Conservation (phyloP, 2,329 filamentous ascomycete genomes). For the Nigrospora oryzae region DNA sequence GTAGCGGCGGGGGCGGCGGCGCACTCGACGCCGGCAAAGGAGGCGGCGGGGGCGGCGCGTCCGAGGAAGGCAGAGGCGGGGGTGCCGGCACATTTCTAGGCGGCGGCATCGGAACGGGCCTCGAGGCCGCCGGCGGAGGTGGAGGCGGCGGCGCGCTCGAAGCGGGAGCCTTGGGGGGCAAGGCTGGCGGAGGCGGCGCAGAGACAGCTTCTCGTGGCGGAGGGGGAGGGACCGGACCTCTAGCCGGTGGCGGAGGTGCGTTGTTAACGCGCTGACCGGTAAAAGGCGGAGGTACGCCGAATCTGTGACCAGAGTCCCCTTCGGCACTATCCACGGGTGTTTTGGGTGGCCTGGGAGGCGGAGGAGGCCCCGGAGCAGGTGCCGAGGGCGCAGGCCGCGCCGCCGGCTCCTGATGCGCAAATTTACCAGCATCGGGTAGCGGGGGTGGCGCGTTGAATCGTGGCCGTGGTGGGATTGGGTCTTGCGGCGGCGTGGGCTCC, state of each 20-base stretch:
- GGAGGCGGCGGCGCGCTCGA: slow-evolving; percentile 39
- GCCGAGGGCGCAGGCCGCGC: slow-evolving; percentile 31
- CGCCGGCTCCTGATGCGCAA: slow-evolving; percentile 49
- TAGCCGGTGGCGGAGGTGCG: slow-evolving; percentile 65
- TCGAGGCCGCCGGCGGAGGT: slow-evolving; percentile 35
- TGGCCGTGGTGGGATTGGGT: slow-evolving; percentile 60
- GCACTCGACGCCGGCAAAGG: slow-evolving; percentile 6
- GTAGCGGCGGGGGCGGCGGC: slow-evolving; percentile 13
- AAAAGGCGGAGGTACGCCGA: slow-evolving; percentile 76
- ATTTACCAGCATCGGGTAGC: slow-evolving; percentile 83
- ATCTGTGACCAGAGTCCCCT: slow-evolving; percentile 40
- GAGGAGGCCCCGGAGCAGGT: slow-evolving; percentile 53
- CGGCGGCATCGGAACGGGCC: slow-evolving; percentile 45
- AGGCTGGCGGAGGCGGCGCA: slow-evolving; percentile 30
- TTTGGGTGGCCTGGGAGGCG: slow-evolving; percentile 62
- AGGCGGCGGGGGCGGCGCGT: slow-evolving; percentile 16
- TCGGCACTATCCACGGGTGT: slow-evolving; percentile 57
- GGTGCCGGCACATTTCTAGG: slow-evolving; percentile 37
- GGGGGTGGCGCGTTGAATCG: slow-evolving; percentile 83
- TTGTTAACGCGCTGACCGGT: slow-evolving; percentile 49
- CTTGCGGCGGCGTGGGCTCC: slow-evolving; percentile 54
- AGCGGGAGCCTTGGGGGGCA: slow-evolving; percentile 39
- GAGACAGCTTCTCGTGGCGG: slow-evolving; percentile 43
- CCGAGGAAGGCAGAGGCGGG: slow-evolving; percentile 14
- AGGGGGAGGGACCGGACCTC: slow-evolving; percentile 64